Evolutionary conservation across 495 filamentous ascomycete genomes (phyloP).

Genomic region (Rostrohypoxylon terebratum): DNA sequence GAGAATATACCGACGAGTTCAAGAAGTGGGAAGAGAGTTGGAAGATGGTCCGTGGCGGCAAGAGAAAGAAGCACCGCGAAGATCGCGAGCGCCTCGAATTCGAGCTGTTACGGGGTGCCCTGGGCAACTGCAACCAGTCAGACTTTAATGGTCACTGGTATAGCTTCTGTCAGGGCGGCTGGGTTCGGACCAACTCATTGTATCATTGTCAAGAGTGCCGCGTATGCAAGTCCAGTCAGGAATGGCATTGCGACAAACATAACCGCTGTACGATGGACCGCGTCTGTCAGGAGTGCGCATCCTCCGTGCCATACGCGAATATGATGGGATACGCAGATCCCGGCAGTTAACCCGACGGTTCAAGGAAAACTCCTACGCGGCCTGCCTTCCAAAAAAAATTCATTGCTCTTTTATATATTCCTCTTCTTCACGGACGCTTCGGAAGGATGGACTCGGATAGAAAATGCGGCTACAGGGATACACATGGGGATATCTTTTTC

Average conservation of each 20-base stretch:
- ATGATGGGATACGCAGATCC: constrained; percentile 44
- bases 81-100: constrained; percentile 48
- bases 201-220: constrained; percentile 48
- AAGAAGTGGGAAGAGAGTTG: constrained; percentile 48
- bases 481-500: constrained; percentile 24
- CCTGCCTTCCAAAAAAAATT: neutral
- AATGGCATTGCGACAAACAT: constrained; percentile 51
- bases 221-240: constrained; percentile 40
- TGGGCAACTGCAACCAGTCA: constrained; percentile 44
- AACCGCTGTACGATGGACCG: constrained; percentile 42
- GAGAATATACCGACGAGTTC: constrained; percentile 46
- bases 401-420: constrained; percentile 10
- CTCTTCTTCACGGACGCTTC: constrained; percentile 18
- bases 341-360: constrained; percentile 18
- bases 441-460: constrained; percentile 37
- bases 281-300: constrained; percentile 44
- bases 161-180: constrained; percentile 47
- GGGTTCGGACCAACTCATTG: constrained; percentile 40
- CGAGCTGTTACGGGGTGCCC: constrained; percentile 46
- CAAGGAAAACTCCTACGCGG: neutral
- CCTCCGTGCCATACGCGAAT: constrained; percentile 27
- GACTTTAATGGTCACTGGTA: constrained; percentile 49
- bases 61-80: constrained; percentile 47
- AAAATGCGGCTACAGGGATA: constrained; percentile 22
- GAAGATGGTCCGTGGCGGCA: constrained; percentile 42